Evolutionary conservation across 352 stramenopile species (phyloP), one percentile per base, ranked within the genome.

Genomic region (Thalassiosira livingstoniorum): DNA sequence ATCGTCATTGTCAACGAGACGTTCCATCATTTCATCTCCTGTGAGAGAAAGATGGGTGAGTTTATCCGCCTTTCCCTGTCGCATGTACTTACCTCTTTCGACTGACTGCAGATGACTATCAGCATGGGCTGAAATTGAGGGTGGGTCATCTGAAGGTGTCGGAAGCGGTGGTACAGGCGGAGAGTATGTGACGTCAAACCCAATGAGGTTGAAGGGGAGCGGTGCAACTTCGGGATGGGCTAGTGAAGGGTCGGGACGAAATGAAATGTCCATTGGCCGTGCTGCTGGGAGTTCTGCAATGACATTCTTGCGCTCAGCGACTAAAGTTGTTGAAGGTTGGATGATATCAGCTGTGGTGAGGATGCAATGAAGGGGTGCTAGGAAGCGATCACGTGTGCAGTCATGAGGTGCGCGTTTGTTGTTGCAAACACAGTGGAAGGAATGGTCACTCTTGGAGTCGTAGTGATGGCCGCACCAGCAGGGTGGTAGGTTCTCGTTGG

Each of bases 141-240:
- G n/a, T n/a, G n/a, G n/a, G n/a, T n/a, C n/a, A n/a, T n/a, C n/a
- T n/a, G n/a, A n/a, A n/a, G n/a, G n/a, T n/a, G n/a, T n/a, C n/a
- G n/a, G n/a, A n/a, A n/a, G n/a, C n/a, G n/a, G n/a, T n/a, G n/a
- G n/a, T n/a, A n/a, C n/a, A n/a, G n/a, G n/a, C n/a, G n/a, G n/a
- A n/a, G n/a, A n/a, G n/a, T n/a, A n/a, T n/a, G 57, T 65, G 21
- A 65, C 32, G 37, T 65, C 57, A 34, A 65, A 65, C 32, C 32
- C 57, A 27, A 65, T 4, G 4, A 47, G 29, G 7, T 27, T 5
- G 21, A 47, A 47, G 3, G 57, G 57, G 57, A 29, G 45, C 4
- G 27, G 57, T n/a, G 32, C 32, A 18, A n/a, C 5, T 10, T 65
- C 57, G 4, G 11, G 27, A 21, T 27, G n/a, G 27, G 27, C 27